phyloP scores from a whole-genome alignment of 1,284 basidiomycete genomes.

The Porogramme epimiltina region DNA sequence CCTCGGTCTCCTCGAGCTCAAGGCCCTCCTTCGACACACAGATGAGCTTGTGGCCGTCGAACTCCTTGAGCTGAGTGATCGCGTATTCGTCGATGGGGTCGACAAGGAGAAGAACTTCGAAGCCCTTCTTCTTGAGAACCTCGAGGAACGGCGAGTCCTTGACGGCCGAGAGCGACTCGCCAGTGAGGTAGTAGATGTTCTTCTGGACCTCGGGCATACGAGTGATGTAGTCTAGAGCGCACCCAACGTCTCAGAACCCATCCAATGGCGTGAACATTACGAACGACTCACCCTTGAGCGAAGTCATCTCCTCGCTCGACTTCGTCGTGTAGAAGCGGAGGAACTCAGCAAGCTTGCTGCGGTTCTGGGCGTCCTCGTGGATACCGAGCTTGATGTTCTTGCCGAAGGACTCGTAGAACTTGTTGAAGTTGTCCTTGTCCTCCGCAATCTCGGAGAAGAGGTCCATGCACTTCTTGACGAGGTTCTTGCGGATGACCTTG shows the following conservation, averaged over 20 bases:
- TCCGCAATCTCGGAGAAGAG: conserved; percentile 96
- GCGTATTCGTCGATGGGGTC: conserved; percentile 99
- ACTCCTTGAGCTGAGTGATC: conserved; percentile 98
- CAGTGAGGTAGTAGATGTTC: conserved; percentile 99
- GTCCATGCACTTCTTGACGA: conserved; percentile 98
- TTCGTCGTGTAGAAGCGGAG: conserved; percentile 99
- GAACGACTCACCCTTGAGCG: conserved; percentile 81
- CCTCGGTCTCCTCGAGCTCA: conserved; percentile 98
- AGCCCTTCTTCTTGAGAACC: conserved; percentile 99
- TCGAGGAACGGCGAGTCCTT: conserved; percentile 99
- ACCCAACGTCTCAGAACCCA: too few species aligned
- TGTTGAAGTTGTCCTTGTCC: conserved; percentile 99
- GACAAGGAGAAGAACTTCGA: conserved; percentile 96
- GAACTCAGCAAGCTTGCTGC: conserved; percentile 99
- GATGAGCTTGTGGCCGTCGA: conserved; percentile 97
- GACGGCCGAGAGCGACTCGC: conserved; percentile 92
- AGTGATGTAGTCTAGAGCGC: conserved; percentile 92
- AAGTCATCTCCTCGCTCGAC: conserved; percentile 89
- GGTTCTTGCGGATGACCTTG: conserved; percentile 98
- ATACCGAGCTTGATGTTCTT: conserved; percentile 99
- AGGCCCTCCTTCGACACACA: conserved; percentile 99
- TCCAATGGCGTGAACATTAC: too few species aligned
- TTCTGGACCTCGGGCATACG: conserved; percentile 99
- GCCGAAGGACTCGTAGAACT: conserved; percentile 96
- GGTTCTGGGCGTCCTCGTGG: conserved; percentile 99